Evolutionary conservation across 2,329 filamentous ascomycete genomes (phyloP), one percentile per base, ranked within the genome.

Genomic region (Cordyceps sp.): DNA sequence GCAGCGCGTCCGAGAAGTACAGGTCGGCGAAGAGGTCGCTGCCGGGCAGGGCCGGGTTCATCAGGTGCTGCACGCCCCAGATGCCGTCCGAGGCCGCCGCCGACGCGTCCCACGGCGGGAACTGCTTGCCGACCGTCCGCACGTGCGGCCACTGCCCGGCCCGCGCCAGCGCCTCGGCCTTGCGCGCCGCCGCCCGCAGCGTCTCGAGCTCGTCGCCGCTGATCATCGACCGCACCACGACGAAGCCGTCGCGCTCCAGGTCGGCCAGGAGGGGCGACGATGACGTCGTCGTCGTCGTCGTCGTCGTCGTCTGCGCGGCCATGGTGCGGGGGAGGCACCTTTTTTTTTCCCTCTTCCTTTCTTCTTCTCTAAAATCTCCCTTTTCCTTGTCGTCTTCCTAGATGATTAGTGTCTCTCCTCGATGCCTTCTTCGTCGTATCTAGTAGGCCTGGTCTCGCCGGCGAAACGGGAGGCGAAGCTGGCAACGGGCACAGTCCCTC

Each of bases 21-120:
- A 69, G 62, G 31, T 60, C 50, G 5, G 73, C 67, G 53, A 86
- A 92, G 4, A 63, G 49, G 3, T 62, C 52, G 37, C 69, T 63
- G 33, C 69, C 66, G 0, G 73, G 67, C 42, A 88, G 69, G 2
- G 64, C 59, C 0, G 83, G 83, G 52, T 86, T 77, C 45, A 93
- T 63, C 5, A 93, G 66, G 53, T 86, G 80, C 61, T 93, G 84
- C 3, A 92, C 78, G 39, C 83, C 84, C 85, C 84, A 93, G 53
- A 93, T 92, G 15, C 82, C 82, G 32, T 64, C 52, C 3, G 59
- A 54, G 2, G 64, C 58, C 31, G 62, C 60, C n/a, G 61, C 62
- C 5, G n/a, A n/a, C n/a, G n/a, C n/a, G n/a, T 68, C 61, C 84
- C 84, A 93, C 0, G 85, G 85, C 1, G 84, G 85, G 57, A 93